Conservation (phyloP, 2,329 filamentous ascomycete genomes). For the Pseudogymnoascus sp. region DNA sequence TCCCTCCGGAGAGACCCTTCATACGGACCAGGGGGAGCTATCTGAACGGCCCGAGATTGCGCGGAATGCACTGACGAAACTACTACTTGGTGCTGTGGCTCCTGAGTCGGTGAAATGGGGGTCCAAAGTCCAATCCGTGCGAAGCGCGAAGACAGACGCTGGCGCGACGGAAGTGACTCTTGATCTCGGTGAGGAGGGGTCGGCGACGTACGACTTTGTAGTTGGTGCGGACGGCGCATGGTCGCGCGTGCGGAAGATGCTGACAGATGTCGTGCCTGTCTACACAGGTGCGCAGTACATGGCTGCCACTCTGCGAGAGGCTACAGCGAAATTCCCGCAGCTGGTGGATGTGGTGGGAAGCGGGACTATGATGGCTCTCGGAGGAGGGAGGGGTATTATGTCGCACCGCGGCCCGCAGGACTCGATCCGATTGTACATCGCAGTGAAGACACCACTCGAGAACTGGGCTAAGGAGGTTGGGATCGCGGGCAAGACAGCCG, state of each 20-base stretch:
- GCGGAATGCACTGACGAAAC: conserved; percentile 29
- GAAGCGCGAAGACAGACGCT: not conserved
- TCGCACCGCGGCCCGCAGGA: conserved; percentile 23
- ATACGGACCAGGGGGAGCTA: conserved; percentile 19
- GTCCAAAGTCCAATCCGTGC: conserved; percentile 27
- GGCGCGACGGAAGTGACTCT: conserved; percentile 10
- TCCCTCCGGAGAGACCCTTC: conserved; percentile 22
- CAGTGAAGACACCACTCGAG: conserved; percentile 24
- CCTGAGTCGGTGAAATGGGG: conserved; percentile 34
- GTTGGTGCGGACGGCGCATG: conserved; percentile 37
- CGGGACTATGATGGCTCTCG: conserved; percentile 25
- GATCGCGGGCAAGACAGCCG: conserved; percentile 13
- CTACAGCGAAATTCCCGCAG: conserved; percentile 21
- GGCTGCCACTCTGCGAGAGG: conserved; percentile 24
- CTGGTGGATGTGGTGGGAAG: conserved; percentile 22
- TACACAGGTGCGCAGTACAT: conserved; percentile 35
- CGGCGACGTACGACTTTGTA: conserved; percentile 30
- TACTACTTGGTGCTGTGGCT: conserved; percentile 30
- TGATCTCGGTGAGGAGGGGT: conserved; percentile 14
- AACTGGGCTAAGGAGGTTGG: conserved; percentile 15
- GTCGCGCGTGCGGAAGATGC: conserved; percentile 31
- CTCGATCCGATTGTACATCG: conserved; percentile 22
- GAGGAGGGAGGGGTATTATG: conserved; percentile 23
- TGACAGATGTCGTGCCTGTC: conserved; percentile 28
- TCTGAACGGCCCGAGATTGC: conserved; percentile 33